Base-by-base conservation (phyloP, 179 eudicot genomes). In the Camellia oleifera region DNA sequence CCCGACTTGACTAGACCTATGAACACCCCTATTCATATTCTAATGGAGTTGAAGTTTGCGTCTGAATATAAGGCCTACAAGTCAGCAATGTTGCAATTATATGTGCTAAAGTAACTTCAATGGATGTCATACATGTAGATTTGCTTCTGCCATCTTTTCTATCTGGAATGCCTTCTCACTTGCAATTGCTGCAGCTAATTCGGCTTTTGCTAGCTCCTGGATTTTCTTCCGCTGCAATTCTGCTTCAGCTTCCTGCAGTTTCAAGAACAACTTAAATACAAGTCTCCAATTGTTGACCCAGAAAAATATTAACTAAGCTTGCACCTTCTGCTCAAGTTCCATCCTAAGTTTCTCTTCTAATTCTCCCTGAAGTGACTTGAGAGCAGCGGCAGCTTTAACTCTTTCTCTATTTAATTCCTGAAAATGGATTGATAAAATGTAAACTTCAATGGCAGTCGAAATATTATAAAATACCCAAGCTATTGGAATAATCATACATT, bases 91-190 rank as follows among this genome's bases (percentile, higher is more conserved):
- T 32, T 52, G 12, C 11, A 67, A 32, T 65, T 52, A 61, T 20
- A 32, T 14, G 77, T 2, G 56, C 62, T 9, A 60, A 56, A 40
- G 74, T 45, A 77, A 85, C 62, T 76, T 78, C 77, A 65, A 76
- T 54, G 56, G 75, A 57, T n/a, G 73, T 32, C 87, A 66, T 94
- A 97, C 99, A 86, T 91, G 87, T 76, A 94, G 86, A 86, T 97
- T 89, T 64, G 98, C 99, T 88, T 94, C 99, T 46, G 91, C 91
- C 94, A 94, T 90, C 88, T 88, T 93, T 83, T 90, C 97, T 78
- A 97, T 88, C 87, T 91, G 94, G 54, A 97, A 89, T 64, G 98
- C 94, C 84, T 94, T 97, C 86, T 94, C 99, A 67, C 87, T 87
- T 68, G 97, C 97, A 84, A 97, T 89, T 70, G 97, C 88, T 58